Evolutionary conservation across 805 yeast species (phyloP).

Genomic region (Metschnikowia reukaufii): DNA sequence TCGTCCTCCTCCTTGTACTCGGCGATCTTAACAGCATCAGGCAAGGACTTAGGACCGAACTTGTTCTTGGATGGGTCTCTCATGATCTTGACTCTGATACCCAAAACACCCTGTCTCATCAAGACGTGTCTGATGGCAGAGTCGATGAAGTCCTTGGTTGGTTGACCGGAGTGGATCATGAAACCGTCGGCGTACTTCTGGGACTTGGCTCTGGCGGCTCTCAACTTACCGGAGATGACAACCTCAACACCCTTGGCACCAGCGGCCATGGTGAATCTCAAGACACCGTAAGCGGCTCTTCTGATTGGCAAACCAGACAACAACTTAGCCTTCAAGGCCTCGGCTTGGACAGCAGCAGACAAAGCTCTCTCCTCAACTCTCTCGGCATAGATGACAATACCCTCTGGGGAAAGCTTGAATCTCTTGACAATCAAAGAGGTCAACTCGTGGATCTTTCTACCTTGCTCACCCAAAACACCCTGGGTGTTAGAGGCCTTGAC

Average conservation of each 20-base stretch:
- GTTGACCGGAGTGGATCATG: slow-evolving; percentile 99
- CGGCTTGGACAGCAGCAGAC: slow-evolving; percentile 99
- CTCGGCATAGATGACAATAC: slow-evolving; percentile 95
- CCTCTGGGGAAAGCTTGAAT: slow-evolving; percentile 93
- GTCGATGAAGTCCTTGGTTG: slow-evolving; percentile 98
- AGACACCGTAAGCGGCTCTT: slow-evolving; percentile 99
- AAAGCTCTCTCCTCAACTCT: slow-evolving; percentile 99
- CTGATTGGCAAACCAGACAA: slow-evolving; percentile 98
- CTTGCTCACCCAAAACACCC: slow-evolving; percentile 98
- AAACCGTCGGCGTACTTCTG: slow-evolving; percentile 99
- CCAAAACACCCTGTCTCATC: slow-evolving; percentile 99
- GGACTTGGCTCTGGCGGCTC: slow-evolving; percentile 99
- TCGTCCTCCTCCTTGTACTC: slow-evolving; percentile 94
- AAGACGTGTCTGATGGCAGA: slow-evolving; percentile 99
- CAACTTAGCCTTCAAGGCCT: slow-evolving; percentile 96
- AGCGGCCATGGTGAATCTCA: slow-evolving; percentile 99
- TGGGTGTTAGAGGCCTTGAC: slow-evolving; percentile 99
- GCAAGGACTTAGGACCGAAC: slow-evolving; percentile 86
- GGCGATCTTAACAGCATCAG: slow-evolving; percentile 88
- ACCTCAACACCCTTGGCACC: slow-evolving; percentile 99
- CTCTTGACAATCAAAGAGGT: slow-evolving; percentile 97
- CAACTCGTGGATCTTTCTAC: slow-evolving; percentile 99
- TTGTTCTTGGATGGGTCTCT: slow-evolving; percentile 88
- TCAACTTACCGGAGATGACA: slow-evolving; percentile 98
- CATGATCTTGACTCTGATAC: slow-evolving; percentile 99